Base-by-base conservation (phyloP, 805 yeast species). In the Metschnikowia similis region DNA sequence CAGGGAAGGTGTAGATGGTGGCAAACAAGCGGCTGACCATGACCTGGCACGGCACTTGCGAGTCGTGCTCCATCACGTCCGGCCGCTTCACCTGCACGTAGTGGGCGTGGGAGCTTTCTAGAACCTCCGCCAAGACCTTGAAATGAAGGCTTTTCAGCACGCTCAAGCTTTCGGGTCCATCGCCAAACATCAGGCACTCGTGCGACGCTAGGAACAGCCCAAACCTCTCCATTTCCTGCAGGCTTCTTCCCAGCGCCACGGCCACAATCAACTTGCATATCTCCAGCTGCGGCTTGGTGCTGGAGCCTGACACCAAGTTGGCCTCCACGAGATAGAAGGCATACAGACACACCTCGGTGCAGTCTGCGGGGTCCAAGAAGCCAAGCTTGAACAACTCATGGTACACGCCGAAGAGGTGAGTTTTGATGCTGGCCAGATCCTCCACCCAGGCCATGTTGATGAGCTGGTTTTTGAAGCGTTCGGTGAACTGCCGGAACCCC, bases 401-500 rank as follows among this genome's bases (percentile, higher is more conserved):
- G 17, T 88, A 67, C 2, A 88, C 68, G 3, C 83, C 71, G 5
- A 63, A 49, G 30, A 87, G 73, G 46, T 74, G 64, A 5, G 72
- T 59, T 57, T 83, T 78, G 1, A 85, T 87, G 36, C 72, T 72
- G 11, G 67, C 54, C 55, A 84, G 90, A 4, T 1, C 82, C 53
- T 73, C 77, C 30, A 58, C 58, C 52, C 56, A 59, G 38, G 61
- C 52, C 74, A 89, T 86, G 47, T 83, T 85, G 21, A 87, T 68
- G 31, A 89, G 65, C 58, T 89, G 83, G 5, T 67, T 66, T 55
- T 83, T 82, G 66, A 85, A 87, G 53, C 89, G 76, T 51, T 85
- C 89, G 2, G 92, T 82, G 64, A 90, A 90, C 58, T 84, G 91
- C 49, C 89, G 76, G 36, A 90, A 75, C 0, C 90, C 89, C 0